phyloP scores from a whole-genome alignment of 345 rosid genomes.

The Raphanus raphanistrum region DNA sequence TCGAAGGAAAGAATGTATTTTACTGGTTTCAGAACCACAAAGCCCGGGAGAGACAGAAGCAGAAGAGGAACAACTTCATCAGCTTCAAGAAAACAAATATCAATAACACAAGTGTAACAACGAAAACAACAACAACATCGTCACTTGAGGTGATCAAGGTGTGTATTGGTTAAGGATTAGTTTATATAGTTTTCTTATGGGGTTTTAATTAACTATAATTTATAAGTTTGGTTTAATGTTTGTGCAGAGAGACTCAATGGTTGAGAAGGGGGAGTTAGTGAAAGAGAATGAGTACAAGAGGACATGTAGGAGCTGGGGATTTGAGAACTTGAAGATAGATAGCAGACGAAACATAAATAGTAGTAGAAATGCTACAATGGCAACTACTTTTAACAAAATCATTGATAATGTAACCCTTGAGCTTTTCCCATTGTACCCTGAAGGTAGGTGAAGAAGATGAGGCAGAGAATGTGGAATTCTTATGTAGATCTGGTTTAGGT shows the following conservation, averaged over 20 bases:
- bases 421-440: conserved; percentile 97
- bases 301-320: conserved; percentile 86
- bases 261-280: conserved; percentile 37
- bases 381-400: conserved; percentile 21
- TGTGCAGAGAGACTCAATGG: conserved; percentile 42
- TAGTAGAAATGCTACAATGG: conserved; percentile 40
- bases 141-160: conserved; percentile 53
- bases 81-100: conserved; percentile 41
- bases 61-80: conserved; percentile 73
- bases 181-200: neutral
- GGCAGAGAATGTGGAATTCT: conserved; percentile 37
- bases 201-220: neutral
- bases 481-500: conserved; percentile 34
- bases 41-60: conserved; percentile 98
- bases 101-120: conserved; percentile 19
- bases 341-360: conserved; percentile 39
- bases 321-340: conserved; percentile 65
- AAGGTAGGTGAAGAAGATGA: conserved; percentile 55
- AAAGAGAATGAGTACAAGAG: conserved; percentile 78
- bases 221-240: neutral
- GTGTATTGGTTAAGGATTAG: conserved; percentile 15
- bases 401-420: conserved; percentile 69
- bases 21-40: conserved; percentile 99
- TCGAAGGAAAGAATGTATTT: conserved; percentile 95
- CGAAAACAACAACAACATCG: conserved; percentile 34